Base-by-base conservation (phyloP, 495 filamentous ascomycete species). In the Neurospora sp. region DNA sequence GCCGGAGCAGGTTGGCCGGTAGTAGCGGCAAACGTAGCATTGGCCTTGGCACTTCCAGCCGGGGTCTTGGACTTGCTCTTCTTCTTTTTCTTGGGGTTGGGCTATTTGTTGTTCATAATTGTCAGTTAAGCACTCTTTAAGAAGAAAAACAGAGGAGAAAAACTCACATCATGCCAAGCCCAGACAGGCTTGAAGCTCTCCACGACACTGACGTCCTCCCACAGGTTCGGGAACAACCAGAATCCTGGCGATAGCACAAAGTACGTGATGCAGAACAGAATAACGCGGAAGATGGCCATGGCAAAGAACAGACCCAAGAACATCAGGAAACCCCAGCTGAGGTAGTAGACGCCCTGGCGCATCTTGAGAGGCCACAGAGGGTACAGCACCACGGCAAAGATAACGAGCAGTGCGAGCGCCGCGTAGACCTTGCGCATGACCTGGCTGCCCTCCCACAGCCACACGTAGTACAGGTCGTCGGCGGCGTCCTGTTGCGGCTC, bases 131-230 rank as follows among this genome's bases (percentile, higher is more conserved):
- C 40, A 74, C 53, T n/a, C 41, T 48, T 46, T 27, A 27, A 27
- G 27, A 71, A 11, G 4, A 70, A 53, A 53, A 65, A 74, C 41
- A 71, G 39, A 37, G 53, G 20, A 71, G 75, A 46, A 70, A 73
- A 68, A 80, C 86, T 76, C 81, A 97, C 96, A 91, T 98, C 94
- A 81, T 98, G 96, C 96, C 96, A 99, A 69, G 92, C 96, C 95
- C 96, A 98, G 41, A 96, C 80, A 37, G 96, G 96, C 82, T 91
- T 91, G 86, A 99, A 99, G 82, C 92, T 96, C 74, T 99, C 96
- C 78, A 98, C 91, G 82, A 99, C 98, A 9, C 95, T 96, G 61
- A 99, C 96, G 80, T 99, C 96, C 82, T 98, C 96, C 83, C 98
- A 99, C 27, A 99, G 81, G 79, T 99, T 99, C 65, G 96, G 96